Conservation (phyloP, 179 eudicot genomes). For the Beta corolliflora region DNA sequence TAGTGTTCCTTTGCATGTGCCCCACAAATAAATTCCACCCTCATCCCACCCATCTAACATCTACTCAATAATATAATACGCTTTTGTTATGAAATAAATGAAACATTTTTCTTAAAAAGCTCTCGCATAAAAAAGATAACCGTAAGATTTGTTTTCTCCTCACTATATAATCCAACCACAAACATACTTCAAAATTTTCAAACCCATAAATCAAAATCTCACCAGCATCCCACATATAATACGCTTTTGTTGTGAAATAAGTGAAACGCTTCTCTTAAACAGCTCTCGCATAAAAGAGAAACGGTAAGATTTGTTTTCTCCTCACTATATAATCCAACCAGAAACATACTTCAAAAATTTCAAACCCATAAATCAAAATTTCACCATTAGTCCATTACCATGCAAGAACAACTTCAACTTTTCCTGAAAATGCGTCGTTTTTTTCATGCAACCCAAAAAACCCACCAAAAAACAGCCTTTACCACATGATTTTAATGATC, state of each 20-base stretch:
- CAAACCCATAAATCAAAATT: background rate
- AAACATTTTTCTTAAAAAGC: background rate
- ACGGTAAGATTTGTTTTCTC: background rate
- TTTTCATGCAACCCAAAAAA: slow-evolving; percentile 24
- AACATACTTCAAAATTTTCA: too few species aligned
- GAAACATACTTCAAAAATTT: slow-evolving; percentile 22
- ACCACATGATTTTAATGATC: background rate
- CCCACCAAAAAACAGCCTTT: slow-evolving; percentile 22
- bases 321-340: slow-evolving; percentile 7
- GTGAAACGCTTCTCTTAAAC: too few species aligned
- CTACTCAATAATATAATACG: background rate
- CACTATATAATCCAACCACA: too few species aligned
- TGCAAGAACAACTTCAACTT: slow-evolving; percentile 20
- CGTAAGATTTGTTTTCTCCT: too few species aligned
- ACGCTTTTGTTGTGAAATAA: too few species aligned
- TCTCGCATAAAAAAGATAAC: too few species aligned
- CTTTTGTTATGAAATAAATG: background rate
- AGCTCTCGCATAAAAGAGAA: too few species aligned
- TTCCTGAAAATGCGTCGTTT: slow-evolving; percentile 24
- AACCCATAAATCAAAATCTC: too few species aligned
- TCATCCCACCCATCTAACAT: background rate
- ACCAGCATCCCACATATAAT: too few species aligned
- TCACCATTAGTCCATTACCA: background rate
- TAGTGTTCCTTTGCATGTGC: slow-evolving; percentile 31
- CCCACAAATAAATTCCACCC: background rate